Percentiles rank a stretch among this genome's conserved stretches.
Conservation (phyloP, 352 stramenopile genomes). For the Globisporangium abappressorium region DNA sequence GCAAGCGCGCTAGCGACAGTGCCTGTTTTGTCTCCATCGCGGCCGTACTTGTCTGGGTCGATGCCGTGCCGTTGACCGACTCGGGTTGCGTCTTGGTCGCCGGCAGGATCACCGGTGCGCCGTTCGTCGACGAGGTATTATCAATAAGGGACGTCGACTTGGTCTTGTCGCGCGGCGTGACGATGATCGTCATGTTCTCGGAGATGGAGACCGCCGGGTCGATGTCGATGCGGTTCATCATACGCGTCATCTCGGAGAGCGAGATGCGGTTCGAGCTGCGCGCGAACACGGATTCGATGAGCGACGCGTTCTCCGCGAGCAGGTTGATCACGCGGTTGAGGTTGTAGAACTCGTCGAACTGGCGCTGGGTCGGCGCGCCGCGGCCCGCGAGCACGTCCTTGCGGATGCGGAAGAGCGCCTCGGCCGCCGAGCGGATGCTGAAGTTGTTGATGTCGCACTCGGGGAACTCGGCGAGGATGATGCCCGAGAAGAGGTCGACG, state of each 20-base stretch:
- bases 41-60: neutral
- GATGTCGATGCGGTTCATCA: slow-evolving; percentile 28
- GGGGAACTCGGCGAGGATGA: slow-evolving; percentile 13
- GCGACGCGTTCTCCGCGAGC: slow-evolving; percentile 24
- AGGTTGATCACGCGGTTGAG: slow-evolving; percentile 30
- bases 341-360: slow-evolving; percentile 32
- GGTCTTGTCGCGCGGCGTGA: neutral
- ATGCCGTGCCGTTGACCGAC: neutral
- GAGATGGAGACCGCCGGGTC: slow-evolving; percentile 16
- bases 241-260: slow-evolving; percentile 27
- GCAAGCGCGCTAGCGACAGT: neutral
- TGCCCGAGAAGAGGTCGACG: slow-evolving; percentile 15
- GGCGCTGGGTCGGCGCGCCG: slow-evolving; percentile 17
- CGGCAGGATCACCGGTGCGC: slow-evolving; percentile 3
- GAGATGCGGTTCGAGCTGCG: slow-evolving; percentile 19
- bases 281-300: slow-evolving; percentile 24
- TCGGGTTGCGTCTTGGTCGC: neutral
- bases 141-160: neutral
- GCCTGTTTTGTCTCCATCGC: too few species aligned
- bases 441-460: slow-evolving; percentile 20
- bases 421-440: slow-evolving; percentile 20
- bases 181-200: slow-evolving; percentile 20
- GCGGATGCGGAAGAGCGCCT: slow-evolving; percentile 26
- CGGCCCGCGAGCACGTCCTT: slow-evolving; percentile 21
- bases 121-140: neutral